A percentile compares a stretch with the other conserved stretches of the same genome.
Evolutionary conservation across 192 early-diverging fungal genomes (phyloP).

Genomic region (Entophlyctis helioformis): DNA sequence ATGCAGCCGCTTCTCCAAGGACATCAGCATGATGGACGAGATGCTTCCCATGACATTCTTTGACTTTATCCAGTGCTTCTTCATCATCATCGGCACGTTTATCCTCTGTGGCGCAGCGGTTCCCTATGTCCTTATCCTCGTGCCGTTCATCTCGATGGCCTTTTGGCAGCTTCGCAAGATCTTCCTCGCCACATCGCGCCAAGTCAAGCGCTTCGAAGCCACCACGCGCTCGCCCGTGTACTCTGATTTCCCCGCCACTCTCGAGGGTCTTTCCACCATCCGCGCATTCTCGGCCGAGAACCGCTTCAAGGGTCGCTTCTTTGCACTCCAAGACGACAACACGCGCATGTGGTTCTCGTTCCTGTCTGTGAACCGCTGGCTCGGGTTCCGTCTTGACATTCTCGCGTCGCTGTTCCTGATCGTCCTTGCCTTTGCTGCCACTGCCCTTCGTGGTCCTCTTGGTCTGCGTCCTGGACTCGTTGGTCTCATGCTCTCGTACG

Average conservation of each 20-base stretch:
- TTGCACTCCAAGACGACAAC: slow-evolving; percentile 44
- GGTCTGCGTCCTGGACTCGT: slow-evolving; percentile 33
- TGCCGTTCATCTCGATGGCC: slow-evolving; percentile 27
- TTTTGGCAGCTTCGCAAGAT: slow-evolving; percentile 38
- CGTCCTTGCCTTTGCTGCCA: slow-evolving; percentile 31
- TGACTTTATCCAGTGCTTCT: slow-evolving; percentile 45
- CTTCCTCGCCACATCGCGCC: slow-evolving; percentile 46
- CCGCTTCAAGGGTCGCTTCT: slow-evolving; percentile 42
- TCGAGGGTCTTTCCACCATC: slow-evolving; percentile 60
- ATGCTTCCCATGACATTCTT: slow-evolving; percentile 37
- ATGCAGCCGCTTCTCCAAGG: slow-evolving; percentile 27
- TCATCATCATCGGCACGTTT: slow-evolving; percentile 54
- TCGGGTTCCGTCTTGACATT: slow-evolving; percentile 42
- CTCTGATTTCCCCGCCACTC: no score
- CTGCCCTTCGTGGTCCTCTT: slow-evolving; percentile 23
- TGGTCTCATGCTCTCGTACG: slow-evolving; percentile 38
- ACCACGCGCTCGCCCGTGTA: slow-evolving; percentile 54
- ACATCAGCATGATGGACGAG: slow-evolving; percentile 54
- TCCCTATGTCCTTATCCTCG: slow-evolving; percentile 39
- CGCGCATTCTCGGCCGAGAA: slow-evolving; percentile 47
- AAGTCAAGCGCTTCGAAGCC: slow-evolving; percentile 59
- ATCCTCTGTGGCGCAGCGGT: slow-evolving; percentile 49
- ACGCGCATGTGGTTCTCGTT: slow-evolving; percentile 41
- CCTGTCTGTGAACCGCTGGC: slow-evolving; percentile 24
- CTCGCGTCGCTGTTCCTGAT: slow-evolving; percentile 32